These are phyloP conservation scores for Blastobotrys americana DNA, from an alignment of 805 yeast genomes.

Conservation along the genomic window DNA sequence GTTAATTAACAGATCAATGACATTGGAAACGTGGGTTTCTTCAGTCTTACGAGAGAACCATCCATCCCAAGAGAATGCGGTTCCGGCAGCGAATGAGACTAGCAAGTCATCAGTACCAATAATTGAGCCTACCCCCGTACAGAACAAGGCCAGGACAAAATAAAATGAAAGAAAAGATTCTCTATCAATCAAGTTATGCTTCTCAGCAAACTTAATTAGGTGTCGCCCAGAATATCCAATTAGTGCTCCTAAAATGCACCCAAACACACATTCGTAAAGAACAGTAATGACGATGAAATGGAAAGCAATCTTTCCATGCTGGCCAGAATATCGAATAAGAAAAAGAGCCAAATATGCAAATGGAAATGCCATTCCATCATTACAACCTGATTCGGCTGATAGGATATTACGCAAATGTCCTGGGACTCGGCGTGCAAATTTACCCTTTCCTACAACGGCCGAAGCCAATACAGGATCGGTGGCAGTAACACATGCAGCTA, in stretches of 20 bases:
- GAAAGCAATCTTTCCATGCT: constrained; percentile 61
- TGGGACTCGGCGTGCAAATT: constrained; percentile 83
- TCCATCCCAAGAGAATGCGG: constrained; percentile 92
- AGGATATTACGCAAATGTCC: constrained; percentile 82
- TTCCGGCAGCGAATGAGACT: constrained; percentile 87
- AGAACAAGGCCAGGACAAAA: constrained; percentile 69
- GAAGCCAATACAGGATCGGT: constrained; percentile 95
- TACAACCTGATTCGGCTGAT: constrained; percentile 83
- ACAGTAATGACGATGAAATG: constrained; percentile 75
- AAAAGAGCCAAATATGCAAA: constrained; percentile 66
- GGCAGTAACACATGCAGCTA: constrained; percentile 87
- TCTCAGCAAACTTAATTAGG: constrained; percentile 67
- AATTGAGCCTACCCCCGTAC: constrained; percentile 85
- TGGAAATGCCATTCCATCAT: constrained; percentile 96
- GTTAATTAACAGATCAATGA: constrained; percentile 77
- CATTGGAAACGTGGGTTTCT: constrained; percentile 80
- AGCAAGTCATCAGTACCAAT: constrained; percentile 83
- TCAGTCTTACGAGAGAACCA: constrained; percentile 77
- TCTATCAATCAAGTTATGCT: constrained; percentile 63
- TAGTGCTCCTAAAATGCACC: constrained; percentile 62
- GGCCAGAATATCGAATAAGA: constrained; percentile 56
- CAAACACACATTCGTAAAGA: constrained; percentile 75
- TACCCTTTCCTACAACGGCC: constrained; percentile 91
- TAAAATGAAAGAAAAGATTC: constrained; percentile 85
- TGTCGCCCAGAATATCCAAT: constrained; percentile 69